These are phyloP conservation scores for Venturia aucupariae DNA, from an alignment of 2,329 filamentous ascomycete genomes.

Conservation along the genomic window DNA sequence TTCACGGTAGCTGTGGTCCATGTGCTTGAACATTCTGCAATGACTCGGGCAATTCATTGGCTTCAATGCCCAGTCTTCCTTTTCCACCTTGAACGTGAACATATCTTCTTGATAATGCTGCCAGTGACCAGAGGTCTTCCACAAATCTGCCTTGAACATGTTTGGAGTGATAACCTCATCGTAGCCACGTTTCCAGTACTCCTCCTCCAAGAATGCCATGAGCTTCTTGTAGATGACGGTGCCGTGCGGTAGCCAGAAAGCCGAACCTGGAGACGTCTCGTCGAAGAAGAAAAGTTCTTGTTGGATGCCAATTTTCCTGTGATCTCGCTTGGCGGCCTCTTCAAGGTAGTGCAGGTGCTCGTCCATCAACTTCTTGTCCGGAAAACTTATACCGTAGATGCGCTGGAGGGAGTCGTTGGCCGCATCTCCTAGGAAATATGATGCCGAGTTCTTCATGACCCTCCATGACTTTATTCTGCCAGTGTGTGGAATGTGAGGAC, in stretches of 20 bases:
- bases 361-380: constrained; percentile 88
- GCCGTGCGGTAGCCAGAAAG: constrained; percentile 87
- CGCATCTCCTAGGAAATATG: constrained; percentile 91
- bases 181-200: constrained; percentile 91
- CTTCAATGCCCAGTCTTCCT: constrained; percentile 78
- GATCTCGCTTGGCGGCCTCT: constrained; percentile 95
- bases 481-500: constrained; percentile 78
- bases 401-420: constrained; percentile 92
- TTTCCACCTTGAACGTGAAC: constrained; percentile 78
- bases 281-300: constrained; percentile 98
- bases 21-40: constrained; percentile 76
- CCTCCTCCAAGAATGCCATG: constrained; percentile 66
- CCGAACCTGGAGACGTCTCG: constrained; percentile 82
- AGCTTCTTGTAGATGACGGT: constrained; percentile 89
- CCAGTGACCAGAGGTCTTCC: constrained; percentile 96
- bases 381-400: constrained; percentile 94
- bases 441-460: constrained; percentile 51
- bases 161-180: constrained; percentile 93
- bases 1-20: constrained; percentile 79
- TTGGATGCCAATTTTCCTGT: constrained; percentile 85
- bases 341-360: constrained; percentile 93
- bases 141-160: constrained; percentile 75
- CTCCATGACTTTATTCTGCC: constrained; percentile 13
- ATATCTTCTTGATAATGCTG: constrained; percentile 81
- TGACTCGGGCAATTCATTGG: constrained; percentile 99